phyloP scores from a whole-genome alignment of 139 green algal genomes.

The Haematococcus sp. region DNA sequence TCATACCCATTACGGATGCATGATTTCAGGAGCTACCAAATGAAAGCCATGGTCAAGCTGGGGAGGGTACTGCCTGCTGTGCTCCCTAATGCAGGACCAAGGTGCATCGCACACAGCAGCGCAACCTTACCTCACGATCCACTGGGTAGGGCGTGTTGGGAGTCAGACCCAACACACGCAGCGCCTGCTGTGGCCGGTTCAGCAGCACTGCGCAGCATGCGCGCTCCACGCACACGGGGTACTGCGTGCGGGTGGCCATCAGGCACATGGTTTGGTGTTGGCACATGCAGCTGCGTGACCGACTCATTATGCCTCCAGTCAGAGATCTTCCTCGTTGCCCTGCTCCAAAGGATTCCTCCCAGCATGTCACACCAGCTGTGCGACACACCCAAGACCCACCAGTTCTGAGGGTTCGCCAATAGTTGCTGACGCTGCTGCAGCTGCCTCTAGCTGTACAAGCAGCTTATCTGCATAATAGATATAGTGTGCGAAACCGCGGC shows the following conservation, averaged over 20 bases:
- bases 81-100: background rate
- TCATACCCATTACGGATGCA: background rate
- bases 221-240: background rate
- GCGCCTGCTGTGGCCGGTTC: background rate
- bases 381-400: too few species aligned
- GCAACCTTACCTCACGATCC: background rate
- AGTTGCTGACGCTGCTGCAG: too few species aligned
- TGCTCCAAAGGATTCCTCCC: too few species aligned
- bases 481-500: constrained; percentile 1
- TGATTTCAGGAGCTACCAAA: background rate
- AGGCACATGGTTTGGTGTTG: background rate
- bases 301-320: too few species aligned
- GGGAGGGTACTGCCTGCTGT: background rate
- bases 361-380: too few species aligned
- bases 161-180: background rate
- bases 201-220: constrained; percentile 5
- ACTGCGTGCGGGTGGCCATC: background rate
- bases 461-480: constrained; percentile 6
- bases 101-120: background rate
- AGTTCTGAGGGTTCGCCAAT: too few species aligned
- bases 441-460: background rate
- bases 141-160: background rate
- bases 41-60: background rate
- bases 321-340: too few species aligned
- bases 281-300: too few species aligned